Evolutionary conservation across 805 yeast species (phyloP).

Genomic region (Teunomyces panamensis): DNA sequence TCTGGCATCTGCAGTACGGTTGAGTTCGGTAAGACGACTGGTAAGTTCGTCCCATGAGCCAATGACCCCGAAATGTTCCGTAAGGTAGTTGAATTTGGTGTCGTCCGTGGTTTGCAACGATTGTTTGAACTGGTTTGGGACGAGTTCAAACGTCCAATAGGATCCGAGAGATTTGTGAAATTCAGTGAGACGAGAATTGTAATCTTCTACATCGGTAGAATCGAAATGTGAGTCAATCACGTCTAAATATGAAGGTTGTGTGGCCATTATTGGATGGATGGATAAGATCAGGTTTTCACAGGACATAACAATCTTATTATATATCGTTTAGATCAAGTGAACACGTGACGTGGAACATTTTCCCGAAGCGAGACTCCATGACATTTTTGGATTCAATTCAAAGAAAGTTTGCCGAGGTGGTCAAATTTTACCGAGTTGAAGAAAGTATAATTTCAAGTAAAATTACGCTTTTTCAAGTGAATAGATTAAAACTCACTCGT

Average conservation of each 20-base stretch:
- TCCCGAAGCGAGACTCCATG: too few species aligned
- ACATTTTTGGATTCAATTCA: too few species aligned
- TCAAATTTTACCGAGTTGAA: too few species aligned
- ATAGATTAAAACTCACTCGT: too few species aligned
- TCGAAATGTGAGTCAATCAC: conserved; percentile 28
- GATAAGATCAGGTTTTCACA: neutral
- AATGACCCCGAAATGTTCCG: conserved; percentile 42
- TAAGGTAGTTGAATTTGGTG: conserved; percentile 38
- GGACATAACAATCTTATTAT: neutral
- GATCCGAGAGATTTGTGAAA: conserved; percentile 8
- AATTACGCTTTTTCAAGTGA: too few species aligned
- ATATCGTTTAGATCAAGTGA: too few species aligned
- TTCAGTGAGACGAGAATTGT: conserved; percentile 9
- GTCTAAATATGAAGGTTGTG: conserved; percentile 24
- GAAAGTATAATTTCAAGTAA: too few species aligned
- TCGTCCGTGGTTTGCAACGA: conserved; percentile 40
- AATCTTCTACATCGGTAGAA: conserved; percentile 16
- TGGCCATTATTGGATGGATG: conserved; percentile 5
- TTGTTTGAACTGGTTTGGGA: conserved; percentile 45
- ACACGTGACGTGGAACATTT: too few species aligned
- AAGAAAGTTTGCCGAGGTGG: too few species aligned
- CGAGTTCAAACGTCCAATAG: conserved; percentile 39
- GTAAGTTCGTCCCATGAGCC: conserved; percentile 20
- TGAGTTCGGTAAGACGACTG: conserved; percentile 32
- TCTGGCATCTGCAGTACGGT: conserved; percentile 21